Percentiles rank a stretch among this genome's conserved stretches.
Conservation (phyloP, 2,329 filamentous ascomycete genomes). For the Xylariaceae sp. region DNA sequence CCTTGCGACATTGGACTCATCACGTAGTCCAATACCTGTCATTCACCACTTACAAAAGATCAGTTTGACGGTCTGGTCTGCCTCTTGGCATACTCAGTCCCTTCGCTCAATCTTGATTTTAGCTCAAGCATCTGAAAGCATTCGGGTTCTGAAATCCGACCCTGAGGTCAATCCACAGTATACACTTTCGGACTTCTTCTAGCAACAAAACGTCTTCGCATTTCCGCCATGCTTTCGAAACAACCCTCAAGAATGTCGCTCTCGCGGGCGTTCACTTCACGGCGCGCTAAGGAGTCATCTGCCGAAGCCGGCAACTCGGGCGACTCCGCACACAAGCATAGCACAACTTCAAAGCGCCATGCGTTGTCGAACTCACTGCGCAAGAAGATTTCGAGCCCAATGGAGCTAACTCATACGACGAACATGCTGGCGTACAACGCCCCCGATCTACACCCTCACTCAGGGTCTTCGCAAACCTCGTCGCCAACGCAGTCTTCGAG, state of each 20-base stretch:
- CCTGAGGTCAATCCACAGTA: not conserved
- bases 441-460: conserved; percentile 62
- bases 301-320: conserved; percentile 36
- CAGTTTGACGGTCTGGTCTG: conserved; percentile 10
- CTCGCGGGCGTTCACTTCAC: conserved; percentile 66
- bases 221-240: not conserved
- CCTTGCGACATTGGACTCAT: conserved; percentile 16
- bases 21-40: conserved; percentile 19
- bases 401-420: conserved; percentile 86
- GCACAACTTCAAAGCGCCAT: conserved; percentile 43
- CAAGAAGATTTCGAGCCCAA: conserved; percentile 77
- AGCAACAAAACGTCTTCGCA: not conserved
- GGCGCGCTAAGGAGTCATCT: conserved; percentile 55
- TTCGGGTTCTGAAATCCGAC: conserved; percentile 1
- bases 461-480: conserved; percentile 45
- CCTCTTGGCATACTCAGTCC: conserved; percentile 7
- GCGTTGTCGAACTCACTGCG: conserved; percentile 44
- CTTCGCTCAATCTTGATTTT: not conserved
- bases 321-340: conserved; percentile 43
- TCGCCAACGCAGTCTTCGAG: conserved; percentile 48
- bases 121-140: conserved; percentile 1
- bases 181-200: not conserved
- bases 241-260: conserved; percentile 49
- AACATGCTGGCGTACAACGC: conserved; percentile 96
- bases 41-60: conserved; percentile 14